Base-by-base conservation (phyloP, 23 red algal species). In the Gracilaria gracilis region DNA sequence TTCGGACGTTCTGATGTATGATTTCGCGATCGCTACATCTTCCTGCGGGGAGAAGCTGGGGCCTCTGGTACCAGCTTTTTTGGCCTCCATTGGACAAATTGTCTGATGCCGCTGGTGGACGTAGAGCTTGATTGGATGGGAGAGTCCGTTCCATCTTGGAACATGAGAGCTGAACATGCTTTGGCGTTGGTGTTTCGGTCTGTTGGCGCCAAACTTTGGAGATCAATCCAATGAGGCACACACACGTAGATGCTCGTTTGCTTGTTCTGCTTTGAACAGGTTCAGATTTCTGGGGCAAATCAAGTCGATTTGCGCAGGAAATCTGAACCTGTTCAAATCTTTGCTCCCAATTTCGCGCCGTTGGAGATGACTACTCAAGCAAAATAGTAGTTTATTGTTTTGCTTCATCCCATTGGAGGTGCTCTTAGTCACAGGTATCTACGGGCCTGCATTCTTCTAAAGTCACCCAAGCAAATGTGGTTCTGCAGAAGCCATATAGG, bases 391-490 rank as follows among this genome's bases (percentile, higher is more conserved):
- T 50, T 80, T 80, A 57, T 6, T 80, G 13, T 55, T 80, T 80
- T 80, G 75, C n/a, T 80, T 2, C 75, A 4, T 6, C 75, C 75
- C 75, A 37, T 25, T 80, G 75, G 39, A 80, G 75, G 51, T 80
- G 39, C 75, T 51, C 75, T 80, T n/a, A n/a, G n/a, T n/a, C n/a
- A n/a, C n/a, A n/a, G n/a, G n/a, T n/a, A n/a, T n/a, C n/a, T n/a
- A n/a, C n/a, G n/a, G n/a, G n/a, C n/a, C n/a, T n/a, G n/a, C n/a
- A n/a, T n/a, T 72, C 76, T 35, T 91, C 74, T 61, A 91, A 91
- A 39, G 5, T 83, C 44, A 83, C 88, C 62, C 76, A 81, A 44
- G 37, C 54, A 16, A 69, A 73, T 61, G 67, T 91, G 8, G 75
- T 48, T 12, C 2, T 82, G 0, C 79, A 74, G 20, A 29, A 25